phyloP scores from a whole-genome alignment of 2,329 filamentous ascomycete species.

The Graphilbum fragrans region DNA sequence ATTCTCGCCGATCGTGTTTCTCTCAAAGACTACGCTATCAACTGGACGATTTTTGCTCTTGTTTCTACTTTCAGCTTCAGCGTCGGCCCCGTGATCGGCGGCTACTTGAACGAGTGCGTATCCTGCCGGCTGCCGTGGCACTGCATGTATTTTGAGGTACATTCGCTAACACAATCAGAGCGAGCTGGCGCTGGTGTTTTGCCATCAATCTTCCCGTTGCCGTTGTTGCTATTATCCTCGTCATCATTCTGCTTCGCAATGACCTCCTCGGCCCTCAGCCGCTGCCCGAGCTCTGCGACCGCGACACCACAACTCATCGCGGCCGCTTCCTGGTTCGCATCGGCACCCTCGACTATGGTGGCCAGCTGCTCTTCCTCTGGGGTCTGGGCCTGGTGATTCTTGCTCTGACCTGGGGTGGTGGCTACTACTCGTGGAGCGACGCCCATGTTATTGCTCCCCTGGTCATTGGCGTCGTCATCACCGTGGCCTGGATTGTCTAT shows the following conservation, averaged over 20 bases:
- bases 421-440: constrained; percentile 37
- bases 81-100: constrained; percentile 50
- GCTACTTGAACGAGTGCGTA: constrained; percentile 31
- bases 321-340: constrained; percentile 30
- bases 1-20: constrained; percentile 55
- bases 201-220: constrained; percentile 48
- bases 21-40: constrained; percentile 47
- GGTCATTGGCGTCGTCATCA: constrained; percentile 28
- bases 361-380: constrained; percentile 42
- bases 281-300: constrained; percentile 29
- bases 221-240: constrained; percentile 35
- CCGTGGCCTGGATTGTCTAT: constrained; percentile 32
- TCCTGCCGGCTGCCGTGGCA: no score
- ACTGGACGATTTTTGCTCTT: constrained; percentile 49
- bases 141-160: no score
- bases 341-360: constrained; percentile 41
- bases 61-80: constrained; percentile 47
- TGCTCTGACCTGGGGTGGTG: constrained; percentile 43
- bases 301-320: constrained; percentile 6
- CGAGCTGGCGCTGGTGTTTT: constrained; percentile 56
- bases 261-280: constrained; percentile 43
- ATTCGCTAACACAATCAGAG: constrained; percentile 12
- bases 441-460: constrained; percentile 36
- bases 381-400: constrained; percentile 42
- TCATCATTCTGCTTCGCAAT: constrained; percentile 43